These are phyloP conservation scores for Chrysoporthe cubensis DNA, from an alignment of 2,329 filamentous ascomycete genomes.

Conservation along the genomic window DNA sequence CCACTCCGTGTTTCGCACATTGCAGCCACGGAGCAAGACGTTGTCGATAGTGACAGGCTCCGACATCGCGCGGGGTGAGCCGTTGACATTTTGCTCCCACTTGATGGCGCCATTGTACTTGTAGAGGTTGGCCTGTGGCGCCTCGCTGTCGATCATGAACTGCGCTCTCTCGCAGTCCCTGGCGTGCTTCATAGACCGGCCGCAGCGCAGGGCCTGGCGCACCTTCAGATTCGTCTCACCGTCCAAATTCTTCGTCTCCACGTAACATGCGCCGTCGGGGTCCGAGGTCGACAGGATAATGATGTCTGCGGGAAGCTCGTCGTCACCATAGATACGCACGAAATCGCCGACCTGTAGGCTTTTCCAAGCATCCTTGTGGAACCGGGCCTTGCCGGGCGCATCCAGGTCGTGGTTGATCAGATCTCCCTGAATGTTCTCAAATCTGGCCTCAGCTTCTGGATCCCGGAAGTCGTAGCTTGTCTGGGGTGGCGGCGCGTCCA, in stretches of 20 bases:
- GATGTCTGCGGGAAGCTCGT: conserved; percentile 92
- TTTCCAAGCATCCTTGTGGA: conserved; percentile 95
- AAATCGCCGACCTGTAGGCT: conserved; percentile 94
- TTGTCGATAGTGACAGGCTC: conserved; percentile 97
- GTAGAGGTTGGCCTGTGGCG: conserved; percentile 91
- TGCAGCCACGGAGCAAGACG: conserved; percentile 88
- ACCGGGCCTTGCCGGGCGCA: conserved; percentile 73
- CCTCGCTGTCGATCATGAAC: conserved; percentile 88
- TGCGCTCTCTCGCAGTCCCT: conserved; percentile 88
- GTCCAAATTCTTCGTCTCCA: conserved; percentile 97
- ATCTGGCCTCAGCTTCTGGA: conserved; percentile 42
- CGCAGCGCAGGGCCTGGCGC: conserved; percentile 85
- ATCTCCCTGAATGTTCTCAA: conserved; percentile 54
- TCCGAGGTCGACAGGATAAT: conserved; percentile 93
- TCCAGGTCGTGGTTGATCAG: conserved; percentile 74
- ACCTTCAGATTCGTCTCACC: conserved; percentile 98
- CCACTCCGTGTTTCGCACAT: conserved; percentile 95
- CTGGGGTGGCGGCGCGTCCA: conserved; percentile 37
- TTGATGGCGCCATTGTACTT: conserved; percentile 88
- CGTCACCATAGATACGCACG: conserved; percentile 93
- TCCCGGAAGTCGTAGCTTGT: conserved; percentile 40
- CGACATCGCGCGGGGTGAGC: conserved; percentile 75
- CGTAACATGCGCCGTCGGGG: conserved; percentile 90
- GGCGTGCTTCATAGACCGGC: conserved; percentile 81
- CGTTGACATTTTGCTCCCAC: conserved; percentile 76